These are phyloP conservation scores for Magnusiomyces ingens DNA, from an alignment of 1,139 yeast genomes.

Conservation along the genomic window DNA sequence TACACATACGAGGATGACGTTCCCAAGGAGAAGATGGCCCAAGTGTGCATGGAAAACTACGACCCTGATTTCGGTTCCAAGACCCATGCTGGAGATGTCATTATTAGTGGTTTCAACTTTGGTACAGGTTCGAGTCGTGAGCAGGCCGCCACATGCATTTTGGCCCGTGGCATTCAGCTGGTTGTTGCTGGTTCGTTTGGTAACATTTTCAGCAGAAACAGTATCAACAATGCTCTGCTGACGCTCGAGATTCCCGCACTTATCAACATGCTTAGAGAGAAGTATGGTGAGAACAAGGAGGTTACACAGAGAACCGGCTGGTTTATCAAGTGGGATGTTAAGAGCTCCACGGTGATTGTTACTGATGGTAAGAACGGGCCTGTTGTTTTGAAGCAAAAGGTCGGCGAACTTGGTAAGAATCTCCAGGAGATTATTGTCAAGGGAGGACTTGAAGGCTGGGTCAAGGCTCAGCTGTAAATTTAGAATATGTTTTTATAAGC, in stretches of 20 bases:
- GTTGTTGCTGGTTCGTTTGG: constrained; percentile 98
- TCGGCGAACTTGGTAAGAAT: constrained; percentile 92
- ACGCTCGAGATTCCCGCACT: constrained; percentile 90
- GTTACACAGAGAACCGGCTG: constrained; percentile 93
- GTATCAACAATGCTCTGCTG: constrained; percentile 89
- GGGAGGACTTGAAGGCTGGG: constrained; percentile 99
- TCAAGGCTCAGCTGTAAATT: constrained; percentile 42
- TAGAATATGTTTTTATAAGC: too few relatives aligned
- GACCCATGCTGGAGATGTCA: constrained; percentile 81
- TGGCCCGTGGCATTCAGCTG: constrained; percentile 86
- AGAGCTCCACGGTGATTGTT: constrained; percentile 71
- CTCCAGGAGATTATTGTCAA: constrained; percentile 93
- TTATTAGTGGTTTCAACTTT: constrained; percentile 87
- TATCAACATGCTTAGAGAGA: constrained; percentile 66
- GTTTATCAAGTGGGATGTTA: constrained; percentile 89
- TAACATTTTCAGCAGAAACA: constrained; percentile 90
- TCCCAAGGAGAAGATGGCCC: constrained; percentile 90
- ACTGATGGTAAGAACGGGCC: constrained; percentile 56
- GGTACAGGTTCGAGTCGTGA: constrained; percentile 99
- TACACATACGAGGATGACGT: constrained; percentile 98
- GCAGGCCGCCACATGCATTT: constrained; percentile 95
- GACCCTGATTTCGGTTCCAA: constrained; percentile 78
- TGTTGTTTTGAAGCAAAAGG: constrained; percentile 70
- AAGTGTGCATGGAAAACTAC: constrained; percentile 98
- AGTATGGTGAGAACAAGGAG: constrained; percentile 49